Evolutionary conservation across 768 basidiomycete species (phyloP), one percentile per base, ranked within the genome.

Genomic region (Crucibulum laeve): DNA sequence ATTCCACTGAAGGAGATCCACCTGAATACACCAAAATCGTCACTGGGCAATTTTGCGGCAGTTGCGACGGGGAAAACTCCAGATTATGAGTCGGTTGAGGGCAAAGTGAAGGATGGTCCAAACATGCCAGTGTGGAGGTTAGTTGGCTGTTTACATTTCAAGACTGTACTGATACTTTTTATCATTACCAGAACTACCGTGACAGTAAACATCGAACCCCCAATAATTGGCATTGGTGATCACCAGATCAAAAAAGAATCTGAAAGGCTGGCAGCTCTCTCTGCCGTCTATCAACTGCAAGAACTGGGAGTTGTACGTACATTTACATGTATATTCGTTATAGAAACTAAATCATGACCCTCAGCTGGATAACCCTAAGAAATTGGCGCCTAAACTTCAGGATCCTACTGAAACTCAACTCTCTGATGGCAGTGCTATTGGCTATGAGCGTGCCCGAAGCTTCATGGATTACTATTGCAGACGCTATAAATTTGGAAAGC

Each of bases 381-480:
- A 62, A 43, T 46, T 62, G 4, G 55, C 53, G 14, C 53, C 58
- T 14, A 51, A 48, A 19, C 50, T 47, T 38, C 25, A 45, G 19
- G 55, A 58, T 17, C 38, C 36, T 22, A 57, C 50, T 0, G 56
- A 62, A 21, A 47, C 60, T 25, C 47, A 48, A 6, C 68, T 93
- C 8, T 77, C 82, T 2, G 85, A 91, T 54, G 80, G 81, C 19
- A 72, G 78, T 8, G 54, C 64, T 17, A 76, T 93, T 49, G 67
- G 67, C 5, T 83, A 83, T 40, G 87, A 90, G 40, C 75, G 76
- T 40, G 91, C 91, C 3, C 80, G 85, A 38, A 80, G 77, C 47
- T 97, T 97, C 69, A 93, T 96, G 85, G 93, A 94, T 50, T 97
- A 87, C 60, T 97, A 97, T 55, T 95, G 92, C 58, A 77, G 81